phyloP scores from a whole-genome alignment of 306 rosid genomes.

The Lablab purpureus region DNA sequence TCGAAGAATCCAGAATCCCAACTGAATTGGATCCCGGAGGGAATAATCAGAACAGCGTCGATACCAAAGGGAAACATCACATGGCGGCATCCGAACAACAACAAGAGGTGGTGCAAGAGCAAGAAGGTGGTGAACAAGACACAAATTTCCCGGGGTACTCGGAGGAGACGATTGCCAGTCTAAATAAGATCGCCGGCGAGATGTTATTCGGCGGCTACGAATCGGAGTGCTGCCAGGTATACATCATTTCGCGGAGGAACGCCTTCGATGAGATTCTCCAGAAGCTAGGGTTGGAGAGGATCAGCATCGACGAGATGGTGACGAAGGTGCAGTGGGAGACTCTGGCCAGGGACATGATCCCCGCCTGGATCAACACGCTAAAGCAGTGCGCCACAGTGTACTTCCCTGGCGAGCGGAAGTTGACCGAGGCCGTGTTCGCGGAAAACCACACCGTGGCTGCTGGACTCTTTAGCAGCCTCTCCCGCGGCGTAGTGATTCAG shows the following conservation, averaged over 20 bases:
- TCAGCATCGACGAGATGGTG: slow-evolving; percentile 71
- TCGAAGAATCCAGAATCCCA: slow-evolving; percentile 58
- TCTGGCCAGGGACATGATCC: slow-evolving; percentile 61
- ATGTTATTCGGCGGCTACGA: slow-evolving; percentile 59
- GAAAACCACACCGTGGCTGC: slow-evolving; percentile 2
- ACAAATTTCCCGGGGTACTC: slow-evolving; percentile 55
- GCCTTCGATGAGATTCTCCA: slow-evolving; percentile 52
- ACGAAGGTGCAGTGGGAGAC: slow-evolving; percentile 65
- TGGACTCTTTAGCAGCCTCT: slow-evolving; percentile 54
- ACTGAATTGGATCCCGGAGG: slow-evolving; percentile 42
- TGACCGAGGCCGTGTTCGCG: slow-evolving; percentile 51
- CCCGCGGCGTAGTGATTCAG: slow-evolving; percentile 55
- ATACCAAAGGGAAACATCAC: slow-evolving; percentile 44
- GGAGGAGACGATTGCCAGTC: slow-evolving; percentile 45
- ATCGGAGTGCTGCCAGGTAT: slow-evolving; percentile 64
- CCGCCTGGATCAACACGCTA: slow-evolving; percentile 59
- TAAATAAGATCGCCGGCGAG: slow-evolving; percentile 51
- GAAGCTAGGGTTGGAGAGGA: slow-evolving; percentile 56
- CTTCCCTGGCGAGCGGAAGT: slow-evolving; percentile 55
- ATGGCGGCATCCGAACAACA: background rate
- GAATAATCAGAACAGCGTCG: background rate
- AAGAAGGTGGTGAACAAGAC: slow-evolving; percentile 31
- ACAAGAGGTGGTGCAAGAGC: background rate
- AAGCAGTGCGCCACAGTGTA: slow-evolving; percentile 47
- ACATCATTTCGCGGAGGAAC: slow-evolving; percentile 52